Evolutionary conservation across 1,284 basidiomycete species (phyloP).

Genomic region (Trichosporon sp.): DNA sequence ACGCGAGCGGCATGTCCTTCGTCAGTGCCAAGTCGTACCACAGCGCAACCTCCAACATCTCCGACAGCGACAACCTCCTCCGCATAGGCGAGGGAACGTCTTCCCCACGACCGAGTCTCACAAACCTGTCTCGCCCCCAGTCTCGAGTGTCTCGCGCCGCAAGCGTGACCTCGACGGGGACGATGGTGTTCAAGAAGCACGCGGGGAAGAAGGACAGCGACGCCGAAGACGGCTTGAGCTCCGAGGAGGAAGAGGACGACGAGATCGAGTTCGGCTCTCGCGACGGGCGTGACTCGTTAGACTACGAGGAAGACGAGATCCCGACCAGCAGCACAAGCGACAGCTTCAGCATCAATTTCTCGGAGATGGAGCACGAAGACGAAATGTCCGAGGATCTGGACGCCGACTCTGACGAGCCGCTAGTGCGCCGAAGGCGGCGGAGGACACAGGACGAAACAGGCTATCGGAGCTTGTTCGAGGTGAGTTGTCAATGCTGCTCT

Average conservation of each 20-base stretch:
- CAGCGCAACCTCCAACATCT: conserved; percentile 62
- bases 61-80: conserved; percentile 69
- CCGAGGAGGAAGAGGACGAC: conserved; percentile 16
- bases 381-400: conserved; percentile 18
- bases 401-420: conserved; percentile 25
- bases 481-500: neutral
- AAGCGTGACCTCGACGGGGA: conserved; percentile 5
- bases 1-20: conserved; percentile 17
- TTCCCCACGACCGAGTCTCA: neutral
- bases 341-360: conserved; percentile 17
- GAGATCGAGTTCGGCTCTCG: conserved; percentile 12
- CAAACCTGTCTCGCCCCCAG: conserved; percentile 2
- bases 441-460: conserved; percentile 27
- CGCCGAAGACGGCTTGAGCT: neutral
- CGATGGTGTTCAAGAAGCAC: conserved; percentile 14
- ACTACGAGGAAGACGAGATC: conserved; percentile 24
- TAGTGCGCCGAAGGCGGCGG: conserved; percentile 25
- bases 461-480: conserved; percentile 28
- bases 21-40: conserved; percentile 10
- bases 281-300: conserved; percentile 17
- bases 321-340: conserved; percentile 14
- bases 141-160: neutral
- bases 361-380: conserved; percentile 23
- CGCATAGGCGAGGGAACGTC: conserved; percentile 59
- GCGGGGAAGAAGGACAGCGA: conserved; percentile 17